Evolutionary conservation across 768 basidiomycete species (phyloP).

Genomic region (Termitomyces sp.): DNA sequence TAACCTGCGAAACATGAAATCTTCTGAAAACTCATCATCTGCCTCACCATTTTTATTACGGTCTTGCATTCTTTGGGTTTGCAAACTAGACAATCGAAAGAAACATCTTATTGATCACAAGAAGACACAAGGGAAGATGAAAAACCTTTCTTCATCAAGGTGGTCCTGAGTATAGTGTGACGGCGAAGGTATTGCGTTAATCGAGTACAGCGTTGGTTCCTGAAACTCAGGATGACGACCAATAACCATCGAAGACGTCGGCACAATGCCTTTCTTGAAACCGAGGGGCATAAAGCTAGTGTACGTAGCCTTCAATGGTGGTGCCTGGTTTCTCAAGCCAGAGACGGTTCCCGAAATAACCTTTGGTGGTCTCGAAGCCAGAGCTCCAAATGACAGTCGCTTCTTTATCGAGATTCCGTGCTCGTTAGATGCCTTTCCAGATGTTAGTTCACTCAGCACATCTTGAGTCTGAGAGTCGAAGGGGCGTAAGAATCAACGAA

Average conservation of each 20-base stretch:
- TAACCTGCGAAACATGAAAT: neutral
- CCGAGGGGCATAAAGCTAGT: slow-evolving; percentile 21
- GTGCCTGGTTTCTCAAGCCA: slow-evolving; percentile 6
- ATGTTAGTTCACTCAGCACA: slow-evolving; percentile 14
- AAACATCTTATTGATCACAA: neutral
- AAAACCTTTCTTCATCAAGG: slow-evolving; percentile 1
- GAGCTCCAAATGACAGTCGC: slow-evolving; percentile 37
- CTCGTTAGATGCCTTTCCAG: slow-evolving; percentile 14
- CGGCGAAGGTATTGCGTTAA: slow-evolving; percentile 1
- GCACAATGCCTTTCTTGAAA: slow-evolving; percentile 35
- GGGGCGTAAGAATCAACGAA: too few relatives aligned
- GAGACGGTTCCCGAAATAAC: neutral
- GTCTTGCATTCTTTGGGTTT: neutral
- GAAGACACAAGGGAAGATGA: neutral
- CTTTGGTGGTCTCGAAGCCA: slow-evolving; percentile 20
- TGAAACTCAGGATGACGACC: neutral
- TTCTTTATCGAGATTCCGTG: slow-evolving; percentile 47
- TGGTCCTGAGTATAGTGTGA: neutral
- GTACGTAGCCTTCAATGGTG: neutral
- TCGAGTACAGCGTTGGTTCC: neutral
- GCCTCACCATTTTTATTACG: neutral
- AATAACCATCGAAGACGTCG: slow-evolving; percentile 4
- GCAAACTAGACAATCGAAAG: neutral
- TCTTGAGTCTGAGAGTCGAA: neutral
- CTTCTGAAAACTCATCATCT: neutral